These are phyloP conservation scores for Termitomyces sp. DNA, from an alignment of 768 basidiomycete species.

Conservation along the genomic window DNA sequence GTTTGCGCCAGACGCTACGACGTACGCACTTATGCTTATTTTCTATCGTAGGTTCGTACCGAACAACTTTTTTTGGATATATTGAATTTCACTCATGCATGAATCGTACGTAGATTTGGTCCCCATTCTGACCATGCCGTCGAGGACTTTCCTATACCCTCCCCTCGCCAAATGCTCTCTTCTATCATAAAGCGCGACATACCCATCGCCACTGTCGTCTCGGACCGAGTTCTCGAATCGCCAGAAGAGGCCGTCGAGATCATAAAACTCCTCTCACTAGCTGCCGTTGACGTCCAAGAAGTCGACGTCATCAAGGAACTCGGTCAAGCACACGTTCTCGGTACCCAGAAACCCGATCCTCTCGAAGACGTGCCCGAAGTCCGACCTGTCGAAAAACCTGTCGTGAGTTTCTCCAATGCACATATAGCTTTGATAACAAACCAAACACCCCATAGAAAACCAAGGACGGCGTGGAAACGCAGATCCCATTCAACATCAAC, in stretches of 20 bases:
- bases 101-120: too few relatives aligned
- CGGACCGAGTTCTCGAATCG: conserved; percentile 52
- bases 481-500: conserved; percentile 73
- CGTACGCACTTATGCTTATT: conserved; percentile 69
- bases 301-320: conserved; percentile 51
- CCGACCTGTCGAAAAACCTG: conserved; percentile 48
- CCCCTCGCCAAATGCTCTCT: conserved; percentile 35
- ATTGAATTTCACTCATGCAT: too few relatives aligned
- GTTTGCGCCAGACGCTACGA: conserved; percentile 47
- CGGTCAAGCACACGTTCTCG: conserved; percentile 48
- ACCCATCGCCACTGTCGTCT: conserved; percentile 46
- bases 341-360: conserved; percentile 34
- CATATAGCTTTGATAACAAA: too few relatives aligned
- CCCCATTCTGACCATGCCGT: conserved; percentile 27
- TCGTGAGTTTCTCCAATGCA: conserved; percentile 20
- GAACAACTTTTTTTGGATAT: background rate
- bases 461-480: conserved; percentile 22
- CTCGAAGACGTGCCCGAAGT: conserved; percentile 57
- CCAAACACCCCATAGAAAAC: conserved; percentile 14
- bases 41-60: conserved; percentile 47
- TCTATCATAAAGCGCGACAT: conserved; percentile 48
- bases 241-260: conserved; percentile 54
- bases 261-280: conserved; percentile 53
- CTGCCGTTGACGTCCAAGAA: conserved; percentile 56
- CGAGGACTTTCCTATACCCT: conserved; percentile 12